phyloP scores from a whole-genome alignment of 2,329 filamentous ascomycete genomes.

The Diaporthe longicolla region DNA sequence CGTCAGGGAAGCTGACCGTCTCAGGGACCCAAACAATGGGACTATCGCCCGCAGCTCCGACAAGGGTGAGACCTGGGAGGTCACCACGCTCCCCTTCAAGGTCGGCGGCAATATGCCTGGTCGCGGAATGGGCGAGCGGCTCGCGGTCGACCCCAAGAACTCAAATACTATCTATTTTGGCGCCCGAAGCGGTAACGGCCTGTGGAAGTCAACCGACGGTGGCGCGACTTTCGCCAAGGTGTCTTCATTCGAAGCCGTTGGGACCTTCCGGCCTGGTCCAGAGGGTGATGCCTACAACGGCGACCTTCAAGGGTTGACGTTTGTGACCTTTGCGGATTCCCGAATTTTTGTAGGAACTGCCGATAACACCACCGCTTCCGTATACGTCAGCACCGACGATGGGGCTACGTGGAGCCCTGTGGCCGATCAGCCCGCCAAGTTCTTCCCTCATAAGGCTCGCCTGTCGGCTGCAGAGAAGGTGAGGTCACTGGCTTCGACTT shows the following conservation, averaged over 20 bases:
- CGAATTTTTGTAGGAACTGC: constrained; percentile 71
- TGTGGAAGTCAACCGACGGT: constrained; percentile 71
- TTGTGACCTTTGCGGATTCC: constrained; percentile 68
- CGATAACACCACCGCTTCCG: constrained; percentile 62
- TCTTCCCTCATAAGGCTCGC: constrained; percentile 68
- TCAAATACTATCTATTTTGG: constrained; percentile 71
- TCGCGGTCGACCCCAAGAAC: constrained; percentile 71
- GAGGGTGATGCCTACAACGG: constrained; percentile 61
- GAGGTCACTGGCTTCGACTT: background rate
- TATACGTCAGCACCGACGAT: constrained; percentile 68
- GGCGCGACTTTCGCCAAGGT: constrained; percentile 68
- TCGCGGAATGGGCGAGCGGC: constrained; percentile 70
- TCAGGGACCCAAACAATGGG: constrained; percentile 67
- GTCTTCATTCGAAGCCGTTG: constrained; percentile 63
- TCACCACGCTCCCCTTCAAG: constrained; percentile 68
- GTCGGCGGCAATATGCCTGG: constrained; percentile 75
- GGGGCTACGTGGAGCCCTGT: constrained; percentile 67
- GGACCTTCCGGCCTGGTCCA: constrained; percentile 63
- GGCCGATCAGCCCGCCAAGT: constrained; percentile 62
- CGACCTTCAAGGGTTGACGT: constrained; percentile 64
- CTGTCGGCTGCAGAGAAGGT: constrained; percentile 66
- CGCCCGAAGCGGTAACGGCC: constrained; percentile 69
- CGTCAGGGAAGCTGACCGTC: background rate
- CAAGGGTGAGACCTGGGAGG: constrained; percentile 65
- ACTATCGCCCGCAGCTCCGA: constrained; percentile 69